Evolutionary conservation across 331 rosid genomes (phyloP), one percentile per base, ranked within the genome.

Genomic region (Arachis monticola): DNA sequence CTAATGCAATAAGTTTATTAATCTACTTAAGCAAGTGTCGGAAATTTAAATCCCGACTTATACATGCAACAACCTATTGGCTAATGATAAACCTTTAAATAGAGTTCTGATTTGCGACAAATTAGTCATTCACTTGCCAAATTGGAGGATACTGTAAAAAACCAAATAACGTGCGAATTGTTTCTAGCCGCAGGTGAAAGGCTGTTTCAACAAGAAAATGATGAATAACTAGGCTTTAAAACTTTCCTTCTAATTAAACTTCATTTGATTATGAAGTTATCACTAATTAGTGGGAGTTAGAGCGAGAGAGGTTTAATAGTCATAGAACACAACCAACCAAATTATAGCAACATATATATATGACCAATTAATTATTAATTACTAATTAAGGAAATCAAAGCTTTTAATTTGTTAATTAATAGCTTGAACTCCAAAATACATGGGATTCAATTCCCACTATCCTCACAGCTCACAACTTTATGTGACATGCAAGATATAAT

Each of bases 401-500:
- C 40, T 35, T 35, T 35, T 35, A 35, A 17, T 17, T 17, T 17
- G 22, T 35, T 35, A 50, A n/a, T 61, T 73, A 60, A 67, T 60
- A 67, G 55, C 68, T 72, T 77, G 5, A 44, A 35, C 45, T 71
- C 31, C 60, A 73, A 74, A 74, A 64, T 52, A 46, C 35, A 69
- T 11, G 6, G 11, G 22, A 17, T 11, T 50, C 41, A 2, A 74
- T 35, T 27, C 22, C 63, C 74, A 81, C 51, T 17, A 59, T 52
- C 0, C 40, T 2, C 4, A 35, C 22, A 17, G 22, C 22, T 35
- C 6, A 60, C 77, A 67, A 84, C 93, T 89, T 91, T 86, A 91
- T 81, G 97, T 89, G 76, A 81, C 80, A 87, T 81, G 80, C 82
- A 91, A 88, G 96, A 74, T 73, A 87, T 73, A 67, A 57, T 11